A percentile compares a stretch with the other conserved stretches of the same genome.
Conservation (phyloP, 2,329 filamentous ascomycete species). For the Hymenoscyphus fructigenus region DNA sequence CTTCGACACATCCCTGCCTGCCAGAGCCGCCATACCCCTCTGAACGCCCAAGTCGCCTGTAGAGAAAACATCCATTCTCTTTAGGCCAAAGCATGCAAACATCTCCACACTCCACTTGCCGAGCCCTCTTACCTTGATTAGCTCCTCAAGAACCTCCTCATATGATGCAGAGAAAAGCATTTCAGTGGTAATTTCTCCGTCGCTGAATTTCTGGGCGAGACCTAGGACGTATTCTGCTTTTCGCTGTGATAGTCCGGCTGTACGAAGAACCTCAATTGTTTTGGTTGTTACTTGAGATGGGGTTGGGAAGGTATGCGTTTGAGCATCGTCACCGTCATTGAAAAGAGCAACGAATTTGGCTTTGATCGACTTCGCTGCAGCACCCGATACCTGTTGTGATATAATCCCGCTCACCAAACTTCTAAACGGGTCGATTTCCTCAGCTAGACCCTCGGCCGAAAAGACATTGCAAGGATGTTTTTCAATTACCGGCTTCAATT, state of each 20-base stretch:
- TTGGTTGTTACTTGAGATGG: constrained; percentile 69
- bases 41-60: constrained; percentile 92
- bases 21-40: constrained; percentile 85
- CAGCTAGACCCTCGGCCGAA: constrained; percentile 75
- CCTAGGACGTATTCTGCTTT: constrained; percentile 95
- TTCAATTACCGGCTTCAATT: constrained; percentile 70
- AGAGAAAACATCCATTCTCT: constrained; percentile 90
- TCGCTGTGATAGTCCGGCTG: constrained; percentile 85
- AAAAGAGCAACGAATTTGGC: constrained; percentile 80
- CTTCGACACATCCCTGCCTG: constrained; percentile 79
- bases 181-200: constrained; percentile 70
- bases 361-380: constrained; percentile 87
- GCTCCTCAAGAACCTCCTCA: constrained; percentile 77
- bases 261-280: constrained; percentile 67
- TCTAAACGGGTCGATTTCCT: constrained; percentile 85
- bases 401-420: constrained; percentile 85
- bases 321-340: constrained; percentile 37
- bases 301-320: constrained; percentile 60
- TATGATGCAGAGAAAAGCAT: constrained; percentile 79
- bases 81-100: constrained; percentile 96
- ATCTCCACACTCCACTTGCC: constrained; percentile 95
- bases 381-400: constrained; percentile 84
- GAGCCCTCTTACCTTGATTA: constrained; percentile 83
- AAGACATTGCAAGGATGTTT: constrained; percentile 77
- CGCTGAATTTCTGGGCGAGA: constrained; percentile 76